phyloP scores from a whole-genome alignment of 2,329 filamentous ascomycete species.

The Fusarium sp. region DNA sequence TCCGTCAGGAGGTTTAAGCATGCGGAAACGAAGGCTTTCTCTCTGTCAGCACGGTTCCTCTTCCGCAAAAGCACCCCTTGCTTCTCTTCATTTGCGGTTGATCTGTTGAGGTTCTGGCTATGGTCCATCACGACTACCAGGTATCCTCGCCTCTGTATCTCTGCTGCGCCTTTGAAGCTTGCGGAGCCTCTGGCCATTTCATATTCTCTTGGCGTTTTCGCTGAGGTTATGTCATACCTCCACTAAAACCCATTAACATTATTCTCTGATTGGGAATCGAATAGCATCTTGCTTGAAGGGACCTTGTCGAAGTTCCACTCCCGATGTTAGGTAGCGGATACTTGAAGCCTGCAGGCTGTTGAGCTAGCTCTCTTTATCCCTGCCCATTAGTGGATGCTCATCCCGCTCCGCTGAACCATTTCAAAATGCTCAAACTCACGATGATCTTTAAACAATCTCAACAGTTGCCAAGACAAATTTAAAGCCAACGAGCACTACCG shows the following conservation, averaged over 20 bases:
- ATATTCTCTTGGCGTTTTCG: constrained; percentile 16
- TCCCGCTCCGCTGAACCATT: constrained; percentile 40
- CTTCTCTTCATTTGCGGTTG: constrained; percentile 6
- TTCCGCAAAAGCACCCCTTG: not conserved
- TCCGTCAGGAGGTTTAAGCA: constrained; percentile 32
- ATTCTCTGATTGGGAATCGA: constrained; percentile 39
- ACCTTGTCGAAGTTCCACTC: constrained; percentile 36
- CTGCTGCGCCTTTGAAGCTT: constrained; percentile 33
- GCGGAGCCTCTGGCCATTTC: constrained; percentile 33
- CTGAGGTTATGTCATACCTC: constrained; percentile 44
- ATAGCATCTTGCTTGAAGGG: constrained; percentile 46
- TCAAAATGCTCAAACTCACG: constrained; percentile 32
- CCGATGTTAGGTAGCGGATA: constrained; percentile 31
- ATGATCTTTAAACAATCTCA: constrained; percentile 38
- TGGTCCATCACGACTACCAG: constrained; percentile 25
- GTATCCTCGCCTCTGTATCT: constrained; percentile 29
- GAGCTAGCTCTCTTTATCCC: constrained; percentile 30
- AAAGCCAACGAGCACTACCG: constrained; percentile 4
- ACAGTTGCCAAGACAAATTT: constrained; percentile 33
- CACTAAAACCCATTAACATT: constrained; percentile 29
- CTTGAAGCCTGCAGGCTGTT: constrained; percentile 20
- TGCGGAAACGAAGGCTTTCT: constrained; percentile 18
- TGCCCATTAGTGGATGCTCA: constrained; percentile 29
- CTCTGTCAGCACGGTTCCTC: not conserved
- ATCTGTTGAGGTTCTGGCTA: constrained; percentile 24